Base-by-base conservation (phyloP, 208 protist genomes). In the Crithidia fasciculata region DNA sequence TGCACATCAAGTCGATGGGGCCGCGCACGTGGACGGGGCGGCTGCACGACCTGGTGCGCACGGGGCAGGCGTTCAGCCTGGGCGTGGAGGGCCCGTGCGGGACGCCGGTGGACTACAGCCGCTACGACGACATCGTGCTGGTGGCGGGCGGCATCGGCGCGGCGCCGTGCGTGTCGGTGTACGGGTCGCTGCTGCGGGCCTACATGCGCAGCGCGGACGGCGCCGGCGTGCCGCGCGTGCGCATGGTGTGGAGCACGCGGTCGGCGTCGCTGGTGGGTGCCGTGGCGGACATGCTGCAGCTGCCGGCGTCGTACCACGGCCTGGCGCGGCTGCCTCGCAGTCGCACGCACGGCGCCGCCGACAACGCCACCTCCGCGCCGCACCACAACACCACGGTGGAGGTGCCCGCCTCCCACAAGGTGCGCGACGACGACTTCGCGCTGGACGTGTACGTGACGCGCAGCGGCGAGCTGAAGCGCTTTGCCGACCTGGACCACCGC, bases 1-100 rank as follows among this genome's bases (percentile, higher is more conserved):
- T 90, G 53, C 75, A 85, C 68, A 81, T 90, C 66, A 85, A 87
- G 63, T 81, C 74, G 8, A 86, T 90, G 82, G 85, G 85, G 16
- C 70, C 77, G 36, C 56, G 47, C 39, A 87, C 82, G 19, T 90
- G 81, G 81, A 90, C 80, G 19, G 74, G 72, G 12, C 68, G 60
- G 41, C 77, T 88, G 50, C 53, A 81, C 67, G 50, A 70, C 36
- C 57, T 83, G 19, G 73, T 80, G 53, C 39, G 60, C 18, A 28
- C 52, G 36, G 73, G 77, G 36, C 64, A 56, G 16, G 57, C 50
- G 40, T 71, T 88, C 62, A 79, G 66, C 7, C 28, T 88, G 59
- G 61, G 70, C 45, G 69, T 88, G 75, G 83, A 88, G 57, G 83
- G 83, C 5, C 83, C 83, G 5, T 88, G 76, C 70, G 83, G 83